Percentiles rank a stretch among this genome's conserved stretches.
Conservation (phyloP, 148 eudicot species). For the Chenopodium berlandieri region DNA sequence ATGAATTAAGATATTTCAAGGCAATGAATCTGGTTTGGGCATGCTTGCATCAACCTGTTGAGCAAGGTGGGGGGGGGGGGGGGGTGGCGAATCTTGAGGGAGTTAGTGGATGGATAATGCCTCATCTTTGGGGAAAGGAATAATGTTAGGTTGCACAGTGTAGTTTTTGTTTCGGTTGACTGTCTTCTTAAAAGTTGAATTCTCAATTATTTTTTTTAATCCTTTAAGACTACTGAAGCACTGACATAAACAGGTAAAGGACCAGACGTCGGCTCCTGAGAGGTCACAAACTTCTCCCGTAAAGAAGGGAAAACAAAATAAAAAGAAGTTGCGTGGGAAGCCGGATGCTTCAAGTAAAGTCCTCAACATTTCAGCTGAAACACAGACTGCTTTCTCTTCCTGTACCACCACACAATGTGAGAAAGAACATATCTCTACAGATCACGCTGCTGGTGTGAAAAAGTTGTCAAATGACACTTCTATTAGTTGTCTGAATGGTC, state of each 20-base stretch:
- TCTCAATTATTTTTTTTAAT: neutral
- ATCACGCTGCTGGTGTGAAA: conserved; percentile 19
- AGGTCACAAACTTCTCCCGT: conserved; percentile 40
- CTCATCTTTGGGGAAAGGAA: conserved; percentile 34
- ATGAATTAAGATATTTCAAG: conserved; percentile 45
- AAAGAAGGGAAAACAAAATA: conserved; percentile 66
- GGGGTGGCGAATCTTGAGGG: conserved; percentile 29
- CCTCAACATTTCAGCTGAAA: conserved; percentile 30
- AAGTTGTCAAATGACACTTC: conserved; percentile 28
- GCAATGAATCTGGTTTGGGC: conserved; percentile 31
- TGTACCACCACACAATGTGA: conserved; percentile 33
- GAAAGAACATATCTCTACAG: conserved; percentile 25
- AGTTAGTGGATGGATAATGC: conserved; percentile 27
- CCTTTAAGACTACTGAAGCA: conserved; percentile 6
- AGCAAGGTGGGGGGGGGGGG: conserved; percentile 31
- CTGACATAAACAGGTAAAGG: conserved; percentile 49
- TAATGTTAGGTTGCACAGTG: neutral
- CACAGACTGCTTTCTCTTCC: conserved; percentile 33
- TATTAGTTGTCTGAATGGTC: conserved; percentile 26
- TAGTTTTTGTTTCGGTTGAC: neutral
- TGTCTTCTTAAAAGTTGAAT: neutral
- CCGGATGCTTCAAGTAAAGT: conserved; percentile 36
- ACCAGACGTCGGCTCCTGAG: conserved; percentile 32
- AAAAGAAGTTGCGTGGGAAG: conserved; percentile 42
- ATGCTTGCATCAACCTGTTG: conserved; percentile 26